Conservation (phyloP, 2,329 filamentous ascomycete species). For the Elsinoe necatrix region DNA sequence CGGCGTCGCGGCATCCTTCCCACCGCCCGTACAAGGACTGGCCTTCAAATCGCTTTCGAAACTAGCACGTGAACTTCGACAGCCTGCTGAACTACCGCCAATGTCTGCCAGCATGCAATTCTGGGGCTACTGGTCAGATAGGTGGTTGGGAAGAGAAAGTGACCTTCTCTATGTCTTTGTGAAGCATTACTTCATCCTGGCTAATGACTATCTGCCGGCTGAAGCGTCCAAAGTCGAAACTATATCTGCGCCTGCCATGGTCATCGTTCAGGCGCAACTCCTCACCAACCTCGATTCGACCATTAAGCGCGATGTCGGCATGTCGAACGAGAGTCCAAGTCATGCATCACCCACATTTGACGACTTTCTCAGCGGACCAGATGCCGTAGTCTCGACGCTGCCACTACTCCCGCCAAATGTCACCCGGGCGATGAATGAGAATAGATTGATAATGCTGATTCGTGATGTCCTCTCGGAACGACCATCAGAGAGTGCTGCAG, state of each 20-base stretch:
- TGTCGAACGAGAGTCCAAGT: constrained; percentile 40
- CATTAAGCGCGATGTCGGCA: constrained; percentile 60
- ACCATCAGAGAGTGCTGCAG: constrained; percentile 43
- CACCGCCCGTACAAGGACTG: constrained; percentile 54
- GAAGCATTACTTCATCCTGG: constrained; percentile 76
- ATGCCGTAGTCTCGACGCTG: constrained; percentile 56
- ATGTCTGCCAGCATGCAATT: constrained; percentile 67
- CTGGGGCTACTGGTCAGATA: constrained; percentile 74
- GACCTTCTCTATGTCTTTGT: constrained; percentile 87
- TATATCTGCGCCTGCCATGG: constrained; percentile 64
- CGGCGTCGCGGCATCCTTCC: constrained; percentile 61
- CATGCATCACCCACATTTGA: constrained; percentile 52
- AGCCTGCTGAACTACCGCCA: constrained; percentile 57
- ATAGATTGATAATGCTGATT: constrained; percentile 71
- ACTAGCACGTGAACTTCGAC: constrained; percentile 52
- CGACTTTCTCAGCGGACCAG: constrained; percentile 54
- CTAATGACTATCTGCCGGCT: constrained; percentile 51
- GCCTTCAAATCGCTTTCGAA: constrained; percentile 55
- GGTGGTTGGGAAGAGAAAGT: constrained; percentile 80
- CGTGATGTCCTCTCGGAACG: constrained; percentile 67
- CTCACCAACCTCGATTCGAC: constrained; percentile 72
- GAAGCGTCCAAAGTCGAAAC: constrained; percentile 47
- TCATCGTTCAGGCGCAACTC: constrained; percentile 74
- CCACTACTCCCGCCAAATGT: constrained; percentile 60
- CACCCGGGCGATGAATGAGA: constrained; percentile 77